Evolutionary conservation across 192 early-diverging fungal genomes (phyloP).

Genomic region (Gaertneriomyces semiglobifer): DNA sequence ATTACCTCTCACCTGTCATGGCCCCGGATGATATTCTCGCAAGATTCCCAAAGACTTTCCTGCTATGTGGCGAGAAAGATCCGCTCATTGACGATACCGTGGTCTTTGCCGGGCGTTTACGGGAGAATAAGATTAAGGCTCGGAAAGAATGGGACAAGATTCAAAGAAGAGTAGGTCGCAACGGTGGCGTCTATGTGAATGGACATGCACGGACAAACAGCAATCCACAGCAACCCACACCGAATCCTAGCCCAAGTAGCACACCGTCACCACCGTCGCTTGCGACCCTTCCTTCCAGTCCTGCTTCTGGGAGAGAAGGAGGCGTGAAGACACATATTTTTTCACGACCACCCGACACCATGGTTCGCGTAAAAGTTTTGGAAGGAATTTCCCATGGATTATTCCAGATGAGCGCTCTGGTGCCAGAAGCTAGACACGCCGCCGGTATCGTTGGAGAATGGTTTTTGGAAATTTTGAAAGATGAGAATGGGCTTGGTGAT

Average conservation of each 20-base stretch:
- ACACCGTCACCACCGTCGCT: no score
- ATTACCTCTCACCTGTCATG: constrained; percentile 78
- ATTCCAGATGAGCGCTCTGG: constrained; percentile 64
- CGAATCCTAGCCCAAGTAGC: constrained; percentile 5
- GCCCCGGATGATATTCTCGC: constrained; percentile 83
- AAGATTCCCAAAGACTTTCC: constrained; percentile 84
- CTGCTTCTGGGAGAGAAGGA: not conserved
- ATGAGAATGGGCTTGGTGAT: constrained; percentile 11
- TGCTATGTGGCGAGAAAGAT: constrained; percentile 94
- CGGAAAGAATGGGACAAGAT: constrained; percentile 47
- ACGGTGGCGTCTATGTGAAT: not conserved
- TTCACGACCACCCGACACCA: constrained; percentile 44
- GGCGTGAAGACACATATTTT: constrained; percentile 40
- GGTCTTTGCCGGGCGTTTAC: constrained; percentile 80
- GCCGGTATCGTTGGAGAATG: constrained; percentile 39
- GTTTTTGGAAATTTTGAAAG: constrained; percentile 40
- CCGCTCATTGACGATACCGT: constrained; percentile 97
- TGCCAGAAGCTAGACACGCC: constrained; percentile 66
- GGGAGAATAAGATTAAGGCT: constrained; percentile 71
- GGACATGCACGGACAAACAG: not conserved
- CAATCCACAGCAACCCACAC: not conserved
- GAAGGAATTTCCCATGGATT: constrained; percentile 64
- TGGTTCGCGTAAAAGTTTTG: constrained; percentile 67
- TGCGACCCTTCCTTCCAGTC: no score
- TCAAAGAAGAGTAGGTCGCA: constrained; percentile 6